Evolutionary conservation across 805 yeast genomes (phyloP).

Genomic region (Hanseniaspora clermontiae): DNA sequence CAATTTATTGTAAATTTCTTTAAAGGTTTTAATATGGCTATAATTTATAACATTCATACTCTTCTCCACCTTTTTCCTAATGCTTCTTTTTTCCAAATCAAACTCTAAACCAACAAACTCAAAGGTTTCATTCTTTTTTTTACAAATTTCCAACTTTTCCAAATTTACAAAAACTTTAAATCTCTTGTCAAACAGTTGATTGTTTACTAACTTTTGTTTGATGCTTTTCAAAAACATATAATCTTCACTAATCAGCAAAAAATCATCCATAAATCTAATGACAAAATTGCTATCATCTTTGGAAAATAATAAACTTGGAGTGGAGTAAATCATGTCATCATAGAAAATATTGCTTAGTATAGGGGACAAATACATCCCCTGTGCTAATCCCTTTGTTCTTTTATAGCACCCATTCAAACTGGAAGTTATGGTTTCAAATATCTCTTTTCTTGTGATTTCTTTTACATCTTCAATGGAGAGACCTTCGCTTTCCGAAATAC

Average conservation of each 20-base stretch:
- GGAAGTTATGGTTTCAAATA: slow-evolving; percentile 38
- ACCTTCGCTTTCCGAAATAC: neutral
- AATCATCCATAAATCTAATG: slow-evolving; percentile 73
- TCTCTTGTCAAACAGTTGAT: slow-evolving; percentile 29
- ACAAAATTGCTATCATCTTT: slow-evolving; percentile 26
- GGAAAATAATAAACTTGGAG: slow-evolving; percentile 17
- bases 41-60: slow-evolving; percentile 16
- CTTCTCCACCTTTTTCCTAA: slow-evolving; percentile 26
- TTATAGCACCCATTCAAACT: slow-evolving; percentile 29
- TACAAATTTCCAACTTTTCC: slow-evolving; percentile 27
- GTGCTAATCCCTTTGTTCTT: slow-evolving; percentile 65
- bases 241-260: slow-evolving; percentile 50
- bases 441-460: slow-evolving; percentile 37
- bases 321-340: slow-evolving; percentile 40
- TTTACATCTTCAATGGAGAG: slow-evolving; percentile 36
- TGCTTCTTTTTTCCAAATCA: slow-evolving; percentile 25
- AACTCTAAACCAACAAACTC: slow-evolving; percentile 36
- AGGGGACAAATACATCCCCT: slow-evolving; percentile 70
- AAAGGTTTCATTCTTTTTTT: slow-evolving; percentile 19
- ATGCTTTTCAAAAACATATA: slow-evolving; percentile 25
- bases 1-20: slow-evolving; percentile 21
- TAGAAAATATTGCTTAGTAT: slow-evolving; percentile 62
- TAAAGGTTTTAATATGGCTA: slow-evolving; percentile 15
- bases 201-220: slow-evolving; percentile 14
- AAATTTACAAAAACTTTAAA: slow-evolving; percentile 33